Conservation (phyloP, 495 filamentous ascomycete species). For the Penicillium cataractarum region DNA sequence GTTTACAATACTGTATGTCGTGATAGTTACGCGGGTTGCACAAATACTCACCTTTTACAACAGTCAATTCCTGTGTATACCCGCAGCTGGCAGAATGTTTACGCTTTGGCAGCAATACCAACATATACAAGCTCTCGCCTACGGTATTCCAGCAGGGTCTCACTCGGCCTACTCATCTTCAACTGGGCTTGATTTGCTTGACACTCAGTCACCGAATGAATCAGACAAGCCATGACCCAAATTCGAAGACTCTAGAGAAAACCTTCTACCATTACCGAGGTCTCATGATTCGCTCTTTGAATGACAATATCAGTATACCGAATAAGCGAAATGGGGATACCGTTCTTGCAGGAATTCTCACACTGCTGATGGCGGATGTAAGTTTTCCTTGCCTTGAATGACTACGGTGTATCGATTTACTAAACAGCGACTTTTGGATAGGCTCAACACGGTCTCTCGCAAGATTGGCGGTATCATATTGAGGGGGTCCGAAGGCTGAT, state of each 20-base stretch:
- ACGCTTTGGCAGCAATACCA: too few relatives aligned
- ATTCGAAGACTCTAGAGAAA: background rate
- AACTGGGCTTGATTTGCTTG: background rate
- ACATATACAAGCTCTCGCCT: constrained; percentile 15
- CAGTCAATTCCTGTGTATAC: too few relatives aligned
- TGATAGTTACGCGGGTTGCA: too few relatives aligned
- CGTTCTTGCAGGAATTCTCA: background rate
- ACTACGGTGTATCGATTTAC: background rate
- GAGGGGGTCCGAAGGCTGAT: background rate
- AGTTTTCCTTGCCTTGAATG: background rate
- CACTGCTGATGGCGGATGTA: background rate
- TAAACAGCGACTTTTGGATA: background rate
- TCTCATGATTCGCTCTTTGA: background rate
- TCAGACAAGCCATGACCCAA: background rate
- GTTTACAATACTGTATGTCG: too few relatives aligned
- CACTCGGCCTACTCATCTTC: background rate
- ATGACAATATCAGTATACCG: background rate
- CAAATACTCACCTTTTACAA: too few relatives aligned
- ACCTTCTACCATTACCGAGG: background rate
- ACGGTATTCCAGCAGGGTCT: background rate
- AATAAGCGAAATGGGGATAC: background rate
- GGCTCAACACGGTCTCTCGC: background rate
- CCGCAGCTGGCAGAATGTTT: too few relatives aligned
- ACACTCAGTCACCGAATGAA: background rate
- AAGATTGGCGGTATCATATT: background rate